phyloP scores from a whole-genome alignment of 179 eudicot genomes.

The Dionaea muscipula region DNA sequence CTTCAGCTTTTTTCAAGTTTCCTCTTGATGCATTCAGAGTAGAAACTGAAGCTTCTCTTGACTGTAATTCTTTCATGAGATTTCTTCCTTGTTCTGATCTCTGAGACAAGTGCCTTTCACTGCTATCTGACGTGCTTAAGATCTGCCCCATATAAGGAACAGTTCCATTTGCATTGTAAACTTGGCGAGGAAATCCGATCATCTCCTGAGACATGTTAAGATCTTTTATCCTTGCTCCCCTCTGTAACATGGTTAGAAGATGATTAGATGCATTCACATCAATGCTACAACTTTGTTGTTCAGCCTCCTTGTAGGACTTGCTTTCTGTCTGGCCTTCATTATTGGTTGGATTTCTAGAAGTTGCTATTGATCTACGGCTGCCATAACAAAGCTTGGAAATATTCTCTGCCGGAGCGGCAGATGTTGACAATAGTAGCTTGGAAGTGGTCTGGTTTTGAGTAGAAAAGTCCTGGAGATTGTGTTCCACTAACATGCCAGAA shows the following conservation, averaged over 20 bases:
- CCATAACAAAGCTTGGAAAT: not conserved
- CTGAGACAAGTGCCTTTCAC: not conserved
- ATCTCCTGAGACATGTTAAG: not conserved
- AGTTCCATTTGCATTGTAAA: not conserved
- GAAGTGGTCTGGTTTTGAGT: not conserved
- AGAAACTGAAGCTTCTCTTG: conserved; percentile 1
- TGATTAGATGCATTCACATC: not conserved
- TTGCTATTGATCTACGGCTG: conserved; percentile 1
- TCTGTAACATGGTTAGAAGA: not conserved
- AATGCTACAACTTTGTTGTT: not conserved
- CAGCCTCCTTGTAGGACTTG: not conserved
- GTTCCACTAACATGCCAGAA: conserved; percentile 5
- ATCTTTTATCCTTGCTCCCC: not conserved
- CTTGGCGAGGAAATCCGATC: not conserved
- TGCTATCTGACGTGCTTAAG: not conserved
- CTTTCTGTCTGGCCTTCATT: not conserved
- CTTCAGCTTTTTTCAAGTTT: conserved; percentile 1
- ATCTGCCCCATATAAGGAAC: not conserved
- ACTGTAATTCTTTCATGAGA: not conserved
- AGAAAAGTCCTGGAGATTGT: not conserved
- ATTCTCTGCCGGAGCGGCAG: not conserved
- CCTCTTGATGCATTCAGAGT: conserved; percentile 1
- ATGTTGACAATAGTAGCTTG: not conserved
- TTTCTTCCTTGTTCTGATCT: not conserved
- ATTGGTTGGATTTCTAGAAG: conserved; percentile 2